Conservation (phyloP, 495 filamentous ascomycete genomes). For the Rhizodiscina lignyota region DNA sequence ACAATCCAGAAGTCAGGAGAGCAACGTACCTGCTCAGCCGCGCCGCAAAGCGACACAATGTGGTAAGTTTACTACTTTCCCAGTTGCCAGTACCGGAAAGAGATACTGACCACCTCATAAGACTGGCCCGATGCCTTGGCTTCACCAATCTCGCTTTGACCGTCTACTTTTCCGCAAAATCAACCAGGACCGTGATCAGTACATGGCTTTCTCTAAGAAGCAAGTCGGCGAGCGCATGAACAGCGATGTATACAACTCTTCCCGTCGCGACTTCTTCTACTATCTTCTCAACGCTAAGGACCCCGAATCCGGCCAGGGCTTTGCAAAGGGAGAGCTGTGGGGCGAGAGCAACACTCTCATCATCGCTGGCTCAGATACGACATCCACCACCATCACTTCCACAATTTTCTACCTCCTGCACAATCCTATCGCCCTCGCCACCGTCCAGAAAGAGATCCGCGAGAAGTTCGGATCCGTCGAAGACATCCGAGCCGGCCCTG, state of each 20-base stretch:
- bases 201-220: slow-evolving; percentile 40
- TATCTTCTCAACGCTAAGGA: slow-evolving; percentile 19
- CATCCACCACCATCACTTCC: slow-evolving; percentile 30
- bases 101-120: slow-evolving; percentile 9
- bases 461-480: slow-evolving; percentile 31
- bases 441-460: slow-evolving; percentile 35
- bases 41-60: slow-evolving; percentile 36
- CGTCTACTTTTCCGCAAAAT: slow-evolving; percentile 41
- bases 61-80: slow-evolving; percentile 30
- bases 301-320: slow-evolving; percentile 21
- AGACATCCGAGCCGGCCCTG: slow-evolving; percentile 32
- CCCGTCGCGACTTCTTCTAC: slow-evolving; percentile 18
- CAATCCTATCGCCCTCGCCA: slow-evolving; percentile 26
- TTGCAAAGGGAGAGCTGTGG: slow-evolving; percentile 18
- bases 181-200: slow-evolving; percentile 38
- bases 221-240: slow-evolving; percentile 33
- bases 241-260: background rate
- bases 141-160: slow-evolving; percentile 36
- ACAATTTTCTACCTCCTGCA: slow-evolving; percentile 47
- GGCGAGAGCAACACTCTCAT: slow-evolving; percentile 21
- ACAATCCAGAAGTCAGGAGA: slow-evolving; percentile 37
- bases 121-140: slow-evolving; percentile 42
- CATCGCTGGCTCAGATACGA: slow-evolving; percentile 19
- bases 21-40: slow-evolving; percentile 38
- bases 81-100: too few relatives aligned